Conservation (phyloP, 139 green algal genomes). For the Medakamo hakoo region DNA sequence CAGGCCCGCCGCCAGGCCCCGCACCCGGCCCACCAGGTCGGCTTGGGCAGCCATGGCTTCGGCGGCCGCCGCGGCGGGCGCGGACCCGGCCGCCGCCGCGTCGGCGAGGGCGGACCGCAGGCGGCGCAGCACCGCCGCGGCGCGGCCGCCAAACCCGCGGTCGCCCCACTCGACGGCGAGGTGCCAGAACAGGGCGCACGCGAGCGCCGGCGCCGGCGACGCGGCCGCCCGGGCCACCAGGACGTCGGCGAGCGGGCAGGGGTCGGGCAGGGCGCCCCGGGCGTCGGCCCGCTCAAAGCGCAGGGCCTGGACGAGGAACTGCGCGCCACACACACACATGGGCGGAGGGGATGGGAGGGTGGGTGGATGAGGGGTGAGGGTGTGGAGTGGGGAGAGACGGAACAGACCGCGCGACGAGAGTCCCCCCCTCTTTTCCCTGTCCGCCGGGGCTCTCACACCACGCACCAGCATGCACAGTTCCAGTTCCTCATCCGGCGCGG, state of each 20-base stretch:
- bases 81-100: neutral
- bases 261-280: too few species aligned
- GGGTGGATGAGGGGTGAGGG: too few species aligned
- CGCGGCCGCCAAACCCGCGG: slow-evolving; percentile 39
- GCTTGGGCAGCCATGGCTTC: slow-evolving; percentile 50
- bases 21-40: slow-evolving; percentile 45
- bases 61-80: neutral
- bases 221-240: slow-evolving; percentile 38
- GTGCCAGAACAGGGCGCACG: slow-evolving; percentile 68
- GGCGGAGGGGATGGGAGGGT: slow-evolving; percentile 29
- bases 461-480: slow-evolving; percentile 83
- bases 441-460: too few species aligned
- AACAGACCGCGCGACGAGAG: too few species aligned
- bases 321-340: neutral
- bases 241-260: slow-evolving; percentile 49
- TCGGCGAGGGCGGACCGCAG: slow-evolving; percentile 11
- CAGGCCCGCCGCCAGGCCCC: slow-evolving; percentile 38
- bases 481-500: slow-evolving; percentile 65
- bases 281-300: slow-evolving; percentile 63
- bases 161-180: slow-evolving; percentile 75
- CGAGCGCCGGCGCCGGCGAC: slow-evolving; percentile 49
- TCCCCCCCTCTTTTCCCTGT: too few species aligned
- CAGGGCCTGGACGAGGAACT: slow-evolving; percentile 52
- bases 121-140: slow-evolving; percentile 24
- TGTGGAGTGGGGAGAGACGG: too few species aligned